Conservation (phyloP, 2,329 filamentous ascomycete species). For the Phaeomoniella chlamydospora region DNA sequence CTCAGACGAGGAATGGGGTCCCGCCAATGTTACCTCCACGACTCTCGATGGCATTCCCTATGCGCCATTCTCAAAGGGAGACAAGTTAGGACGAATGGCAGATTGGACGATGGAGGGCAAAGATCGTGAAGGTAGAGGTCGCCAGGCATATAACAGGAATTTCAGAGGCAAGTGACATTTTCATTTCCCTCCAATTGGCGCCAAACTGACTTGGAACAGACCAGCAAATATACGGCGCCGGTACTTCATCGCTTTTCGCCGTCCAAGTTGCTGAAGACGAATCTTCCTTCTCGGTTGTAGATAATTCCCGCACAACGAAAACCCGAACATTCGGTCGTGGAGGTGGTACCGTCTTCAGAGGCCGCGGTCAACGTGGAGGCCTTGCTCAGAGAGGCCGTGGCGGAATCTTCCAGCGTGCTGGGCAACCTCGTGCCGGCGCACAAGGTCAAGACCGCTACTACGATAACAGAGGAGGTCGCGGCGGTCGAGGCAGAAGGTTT, state of each 20-base stretch:
- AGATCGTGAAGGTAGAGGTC: slow-evolving; percentile 57
- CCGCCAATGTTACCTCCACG: slow-evolving; percentile 65
- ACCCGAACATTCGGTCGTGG: slow-evolving; percentile 68
- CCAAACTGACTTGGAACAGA: slow-evolving; percentile 36
- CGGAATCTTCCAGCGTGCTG: slow-evolving; percentile 55
- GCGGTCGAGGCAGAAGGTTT: slow-evolving; percentile 68
- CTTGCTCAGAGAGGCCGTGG: slow-evolving; percentile 57
- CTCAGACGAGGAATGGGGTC: slow-evolving; percentile 74
- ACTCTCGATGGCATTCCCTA: slow-evolving; percentile 92
- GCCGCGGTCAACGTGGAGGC: slow-evolving; percentile 62
- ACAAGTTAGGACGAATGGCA: slow-evolving; percentile 97
- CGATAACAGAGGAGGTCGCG: slow-evolving; percentile 54
- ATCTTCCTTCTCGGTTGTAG: slow-evolving; percentile 93
- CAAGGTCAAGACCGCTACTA: slow-evolving; percentile 48
- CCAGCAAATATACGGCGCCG: slow-evolving; percentile 92
- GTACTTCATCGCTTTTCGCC: slow-evolving; percentile 73
- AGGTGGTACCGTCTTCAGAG: slow-evolving; percentile 78
- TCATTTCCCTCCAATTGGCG: not conserved
- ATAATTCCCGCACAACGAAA: slow-evolving; percentile 80
- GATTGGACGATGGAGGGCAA: slow-evolving; percentile 94
- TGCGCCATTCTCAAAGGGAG: slow-evolving; percentile 94
- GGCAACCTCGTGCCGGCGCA: slow-evolving; percentile 51
- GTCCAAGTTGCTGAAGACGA: slow-evolving; percentile 90
- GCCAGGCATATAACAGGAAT: slow-evolving; percentile 81
- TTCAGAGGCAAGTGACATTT: slow-evolving; percentile 56